Evolutionary conservation across 2,329 filamentous ascomycete genomes (phyloP), one percentile per base, ranked within the genome.

Genomic region (Corynespora cassiicola): DNA sequence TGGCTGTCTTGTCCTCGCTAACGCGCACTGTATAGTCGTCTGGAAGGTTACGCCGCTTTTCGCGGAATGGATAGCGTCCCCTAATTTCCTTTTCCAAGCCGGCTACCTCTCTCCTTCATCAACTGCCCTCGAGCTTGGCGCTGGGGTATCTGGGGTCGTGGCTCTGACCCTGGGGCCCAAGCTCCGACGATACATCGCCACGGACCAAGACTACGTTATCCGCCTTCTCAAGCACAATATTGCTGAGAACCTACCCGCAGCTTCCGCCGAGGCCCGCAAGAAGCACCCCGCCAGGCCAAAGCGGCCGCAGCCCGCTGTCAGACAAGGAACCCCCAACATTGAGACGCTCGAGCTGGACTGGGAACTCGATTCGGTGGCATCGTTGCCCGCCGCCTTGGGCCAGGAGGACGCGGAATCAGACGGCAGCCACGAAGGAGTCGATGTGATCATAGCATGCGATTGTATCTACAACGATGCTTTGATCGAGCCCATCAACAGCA

Each of bases 381-480:
- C 61, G 4, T 53, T 75, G 6, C 75, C 77, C 0, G 78, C 82
- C 45, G 68, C 76, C 30, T 76, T 85, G 7, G 54, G 43, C n/a
- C 43, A 64, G 12, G 9, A 32, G 6, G 61, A 78, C 71, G 16
- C 48, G 62, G 7, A 54, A 56, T 24, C 27, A 12, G 24, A 41
- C 10, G 22, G 24, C 12, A 25, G 6, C 20, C 19, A 18, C 7
- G 46, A 47, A 36, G 54, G 57, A 77, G 78, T 94, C 51, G 87
- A 95, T 57, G 70, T 84, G 10, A 75, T 97, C 8, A 65, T 97
- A 22, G 90, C 90, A 4, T 95, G 90, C 61, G 94, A 99, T 68
- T 96, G 91, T 68, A 86, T 99, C 53, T 99, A 95, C 75, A 99
- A 97, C 69, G 88, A 96, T 51, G 81, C 87, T 2, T 79, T 97